Percentiles rank a stretch among this genome's conserved stretches.
Conservation (phyloP, 2,329 filamentous ascomycete genomes). For the Cercospora brassicicola region DNA sequence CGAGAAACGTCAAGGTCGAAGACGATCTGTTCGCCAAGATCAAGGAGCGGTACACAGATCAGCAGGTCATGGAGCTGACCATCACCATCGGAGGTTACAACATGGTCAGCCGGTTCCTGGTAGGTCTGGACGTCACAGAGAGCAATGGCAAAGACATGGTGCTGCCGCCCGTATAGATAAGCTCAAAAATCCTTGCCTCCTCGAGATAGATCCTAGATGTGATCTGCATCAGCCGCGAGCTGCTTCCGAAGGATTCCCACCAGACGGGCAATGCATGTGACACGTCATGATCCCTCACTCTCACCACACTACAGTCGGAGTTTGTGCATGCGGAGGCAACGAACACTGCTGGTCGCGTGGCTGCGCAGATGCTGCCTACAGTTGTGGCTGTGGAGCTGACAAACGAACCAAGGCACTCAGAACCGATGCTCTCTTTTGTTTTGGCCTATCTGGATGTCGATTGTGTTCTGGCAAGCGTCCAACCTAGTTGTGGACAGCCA, state of each 20-base stretch:
- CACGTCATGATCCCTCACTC: not conserved
- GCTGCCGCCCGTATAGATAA: conserved; percentile 29
- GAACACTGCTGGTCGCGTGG: not conserved
- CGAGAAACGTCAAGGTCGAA: conserved; percentile 35
- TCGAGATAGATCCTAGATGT: not conserved
- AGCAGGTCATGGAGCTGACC: conserved; percentile 40
- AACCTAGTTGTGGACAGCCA: not conserved
- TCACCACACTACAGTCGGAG: not conserved
- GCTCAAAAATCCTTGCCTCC: not conserved
- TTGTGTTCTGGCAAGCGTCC: not conserved
- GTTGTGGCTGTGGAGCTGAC: not conserved
- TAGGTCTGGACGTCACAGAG: conserved; percentile 43
- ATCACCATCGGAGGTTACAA: conserved; percentile 43
- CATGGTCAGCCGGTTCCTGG: conserved; percentile 42
- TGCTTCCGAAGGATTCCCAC: not conserved
- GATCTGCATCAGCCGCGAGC: not conserved
- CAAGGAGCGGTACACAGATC: conserved; percentile 36
- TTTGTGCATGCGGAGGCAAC: not conserved
- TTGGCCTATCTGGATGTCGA: too few species aligned
- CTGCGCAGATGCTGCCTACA: not conserved
- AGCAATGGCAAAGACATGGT: conserved; percentile 40
- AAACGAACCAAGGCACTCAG: not conserved
- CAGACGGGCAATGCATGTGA: not conserved
- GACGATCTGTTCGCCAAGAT: conserved; percentile 37
- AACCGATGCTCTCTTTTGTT: not conserved